These are phyloP conservation scores for Blastobotrys petasosporus DNA, from an alignment of 1,139 yeast species.

Conservation along the genomic window DNA sequence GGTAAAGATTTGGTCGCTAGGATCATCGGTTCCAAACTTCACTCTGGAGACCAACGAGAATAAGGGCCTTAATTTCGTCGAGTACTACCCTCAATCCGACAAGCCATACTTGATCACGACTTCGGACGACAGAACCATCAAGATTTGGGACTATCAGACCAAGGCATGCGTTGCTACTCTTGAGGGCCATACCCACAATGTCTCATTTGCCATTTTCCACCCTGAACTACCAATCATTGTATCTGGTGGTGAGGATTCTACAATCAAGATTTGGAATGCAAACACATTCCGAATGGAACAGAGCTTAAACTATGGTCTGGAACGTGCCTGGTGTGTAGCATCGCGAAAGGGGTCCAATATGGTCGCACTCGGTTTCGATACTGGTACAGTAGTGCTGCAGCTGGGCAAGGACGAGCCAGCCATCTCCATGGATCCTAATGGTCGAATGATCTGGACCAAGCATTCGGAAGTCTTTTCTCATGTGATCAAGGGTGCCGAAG, in stretches of 20 bases:
- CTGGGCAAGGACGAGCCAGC: constrained; percentile 94
- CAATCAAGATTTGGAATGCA: constrained; percentile 91
- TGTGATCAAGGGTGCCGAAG: constrained; percentile 58
- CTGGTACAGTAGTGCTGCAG: constrained; percentile 81
- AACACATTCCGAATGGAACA: constrained; percentile 83
- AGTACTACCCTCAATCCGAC: constrained; percentile 94
- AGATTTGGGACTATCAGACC: constrained; percentile 97
- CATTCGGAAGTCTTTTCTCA: constrained; percentile 86
- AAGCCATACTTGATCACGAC: constrained; percentile 92
- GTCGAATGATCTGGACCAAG: constrained; percentile 85
- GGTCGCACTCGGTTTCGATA: constrained; percentile 90
- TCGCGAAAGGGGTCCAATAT: constrained; percentile 70
- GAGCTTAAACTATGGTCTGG: constrained; percentile 83
- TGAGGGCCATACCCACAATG: constrained; percentile 91
- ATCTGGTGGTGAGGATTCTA: constrained; percentile 86
- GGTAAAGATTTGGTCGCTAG: constrained; percentile 93
- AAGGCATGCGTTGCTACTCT: constrained; percentile 91
- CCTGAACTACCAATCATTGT: constrained; percentile 87
- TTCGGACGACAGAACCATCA: constrained; percentile 86
- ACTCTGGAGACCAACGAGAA: constrained; percentile 87
- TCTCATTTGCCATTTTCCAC: constrained; percentile 94
- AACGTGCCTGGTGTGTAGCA: constrained; percentile 95
- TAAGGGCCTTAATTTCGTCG: constrained; percentile 92
- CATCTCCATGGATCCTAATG: constrained; percentile 86
- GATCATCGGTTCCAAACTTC: constrained; percentile 84